phyloP scores from a whole-genome alignment of 148 eudicot genomes.

The Drosera capensis region DNA sequence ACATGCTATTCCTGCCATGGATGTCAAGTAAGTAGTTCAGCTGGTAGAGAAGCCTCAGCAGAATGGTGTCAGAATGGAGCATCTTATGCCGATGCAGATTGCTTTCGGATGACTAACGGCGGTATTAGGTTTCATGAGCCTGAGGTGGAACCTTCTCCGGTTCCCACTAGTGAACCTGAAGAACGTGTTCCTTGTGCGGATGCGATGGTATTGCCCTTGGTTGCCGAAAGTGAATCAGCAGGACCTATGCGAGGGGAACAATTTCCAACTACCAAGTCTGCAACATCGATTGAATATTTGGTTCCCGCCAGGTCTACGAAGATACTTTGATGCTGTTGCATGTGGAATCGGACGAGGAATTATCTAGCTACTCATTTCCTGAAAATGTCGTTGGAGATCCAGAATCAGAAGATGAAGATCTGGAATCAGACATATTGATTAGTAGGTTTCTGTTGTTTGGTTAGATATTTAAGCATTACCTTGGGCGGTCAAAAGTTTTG shows the following conservation, averaged over 20 bases:
- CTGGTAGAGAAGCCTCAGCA: slow-evolving; percentile 5
- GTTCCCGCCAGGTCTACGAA: not conserved
- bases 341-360: not conserved
- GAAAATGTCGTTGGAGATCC: slow-evolving; percentile 2
- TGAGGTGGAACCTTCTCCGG: slow-evolving; percentile 1
- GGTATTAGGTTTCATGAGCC: slow-evolving; percentile 25
- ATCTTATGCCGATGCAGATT: slow-evolving; percentile 1
- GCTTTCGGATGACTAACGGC: not conserved
- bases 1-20: slow-evolving; percentile 6
- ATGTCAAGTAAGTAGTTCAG: slow-evolving; percentile 1
- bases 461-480: too few relatives aligned
- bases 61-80: slow-evolving; percentile 8
- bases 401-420: not conserved
- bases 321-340: not conserved
- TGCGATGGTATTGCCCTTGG: slow-evolving; percentile 3
- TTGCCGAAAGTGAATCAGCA: slow-evolving; percentile 1
- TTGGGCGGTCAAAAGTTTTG: too few relatives aligned
- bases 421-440: too few relatives aligned
- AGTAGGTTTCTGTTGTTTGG: too few relatives aligned
- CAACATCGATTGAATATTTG: not conserved
- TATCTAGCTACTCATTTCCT: not conserved
- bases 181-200: not conserved
- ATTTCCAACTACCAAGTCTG: not conserved
- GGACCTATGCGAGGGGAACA: not conserved
- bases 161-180: slow-evolving; percentile 6